Base-by-base conservation (phyloP, 148 eudicot genomes). In the Cornus kousa region DNA sequence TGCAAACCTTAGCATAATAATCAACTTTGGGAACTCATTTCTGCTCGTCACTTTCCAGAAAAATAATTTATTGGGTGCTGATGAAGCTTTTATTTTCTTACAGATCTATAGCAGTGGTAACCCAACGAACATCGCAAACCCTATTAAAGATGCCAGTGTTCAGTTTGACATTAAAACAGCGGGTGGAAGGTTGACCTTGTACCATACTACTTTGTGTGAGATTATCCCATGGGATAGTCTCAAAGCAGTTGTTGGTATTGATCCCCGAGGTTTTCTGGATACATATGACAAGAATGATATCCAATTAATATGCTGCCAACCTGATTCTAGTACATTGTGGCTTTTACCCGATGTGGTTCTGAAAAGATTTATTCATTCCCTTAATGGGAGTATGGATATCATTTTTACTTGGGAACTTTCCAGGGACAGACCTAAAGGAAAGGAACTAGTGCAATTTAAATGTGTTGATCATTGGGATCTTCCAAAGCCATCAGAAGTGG, bases 61-160 rank as follows among this genome's bases (percentile, higher is more conserved):
- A 43, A 43, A 6, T 43, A 6, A 43, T 43, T 43, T 10, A 6
- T 43, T 43, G 8, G 48, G 8, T 43, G 48, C 48, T 43, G 48
- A 43, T 43, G 48, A 31, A 48, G 48, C 67, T 68, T 72, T 57
- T 64, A 23, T 53, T 78, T 77, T 59, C 72, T 78, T 86, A 80
- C 92, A 96, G 99, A 96, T 96, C 97, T 96, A 96, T 80, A 96
- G 99, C 89, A 96, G 99, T 82, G 98, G 98, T 74, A 96, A 96
- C 82, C 99, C 99, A 35, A 92, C 99, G 74, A 96, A 96, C 84
- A 62, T 62, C 7, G 66, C 84, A 73, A 82, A 82, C 57, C 84
- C 84, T 16, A 82, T 82, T 17, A 77, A 82, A 62, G 84, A 82
- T 67, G 84, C 80, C 5, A 82, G 80, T 66, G 80, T 82, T 73